A percentile compares a stretch with the other conserved stretches of the same genome.
Evolutionary conservation across 441 rosid genomes (phyloP).

Genomic region (Lepidium campestre): DNA sequence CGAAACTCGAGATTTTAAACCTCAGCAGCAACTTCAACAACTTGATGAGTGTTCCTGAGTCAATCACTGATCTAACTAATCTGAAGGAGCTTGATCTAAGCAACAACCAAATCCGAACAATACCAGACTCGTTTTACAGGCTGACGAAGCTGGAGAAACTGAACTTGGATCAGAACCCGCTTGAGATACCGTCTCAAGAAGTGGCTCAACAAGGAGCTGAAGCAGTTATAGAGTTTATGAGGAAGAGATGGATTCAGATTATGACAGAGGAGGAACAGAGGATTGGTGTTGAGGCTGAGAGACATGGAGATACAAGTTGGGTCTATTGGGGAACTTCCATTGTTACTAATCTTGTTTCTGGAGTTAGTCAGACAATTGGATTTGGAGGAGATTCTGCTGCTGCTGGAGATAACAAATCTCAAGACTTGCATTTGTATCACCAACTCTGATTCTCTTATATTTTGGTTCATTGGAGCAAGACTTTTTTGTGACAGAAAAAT

Average conservation of each 20-base stretch:
- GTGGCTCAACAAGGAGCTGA: conserved; percentile 45
- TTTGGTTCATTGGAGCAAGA: background rate
- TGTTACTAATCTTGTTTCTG: conserved; percentile 39
- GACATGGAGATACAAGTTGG: conserved; percentile 47
- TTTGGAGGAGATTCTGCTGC: conserved; percentile 8
- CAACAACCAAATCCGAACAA: conserved; percentile 58
- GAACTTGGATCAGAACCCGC: conserved; percentile 63
- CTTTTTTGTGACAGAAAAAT: background rate
- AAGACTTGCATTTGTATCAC: conserved; percentile 13
- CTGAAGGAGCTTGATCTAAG: conserved; percentile 60
- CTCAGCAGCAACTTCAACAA: conserved; percentile 58
- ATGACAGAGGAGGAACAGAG: conserved; percentile 38
- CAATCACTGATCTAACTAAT: conserved; percentile 45
- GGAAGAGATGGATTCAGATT: conserved; percentile 43
- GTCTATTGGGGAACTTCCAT: conserved; percentile 47
- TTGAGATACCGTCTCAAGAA: conserved; percentile 42
- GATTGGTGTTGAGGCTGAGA: conserved; percentile 39
- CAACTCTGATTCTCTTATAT: background rate
- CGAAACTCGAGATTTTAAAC: conserved; percentile 50
- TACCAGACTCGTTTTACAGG: conserved; percentile 45
- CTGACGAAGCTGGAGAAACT: conserved; percentile 46
- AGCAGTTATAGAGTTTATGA: conserved; percentile 54
- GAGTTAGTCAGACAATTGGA: conserved; percentile 31
- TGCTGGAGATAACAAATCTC: conserved; percentile 15
- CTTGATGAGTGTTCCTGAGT: conserved; percentile 47